A percentile compares a stretch with the other conserved stretches of the same genome.
Conservation (phyloP, 2,329 filamentous ascomycete species). For the Neospermospora avenae region DNA sequence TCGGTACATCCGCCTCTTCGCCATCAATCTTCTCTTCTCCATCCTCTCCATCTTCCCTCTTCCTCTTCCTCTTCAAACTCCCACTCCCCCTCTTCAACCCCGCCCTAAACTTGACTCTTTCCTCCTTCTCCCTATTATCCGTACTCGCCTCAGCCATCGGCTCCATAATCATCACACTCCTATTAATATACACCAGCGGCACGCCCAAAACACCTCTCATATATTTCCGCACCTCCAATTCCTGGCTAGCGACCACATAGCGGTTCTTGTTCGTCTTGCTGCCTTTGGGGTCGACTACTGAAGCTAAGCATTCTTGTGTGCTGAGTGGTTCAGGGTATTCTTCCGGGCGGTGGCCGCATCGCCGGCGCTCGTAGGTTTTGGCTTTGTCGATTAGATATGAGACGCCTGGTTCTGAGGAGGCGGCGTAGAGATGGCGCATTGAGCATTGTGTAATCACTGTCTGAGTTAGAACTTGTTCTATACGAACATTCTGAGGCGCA, state of each 20-base stretch:
- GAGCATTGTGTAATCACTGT: slow-evolving; percentile 77
- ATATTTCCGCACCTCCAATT: slow-evolving; percentile 56
- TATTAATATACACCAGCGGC: slow-evolving; percentile 73
- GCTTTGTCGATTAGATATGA: slow-evolving; percentile 62
- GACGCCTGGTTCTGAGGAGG: slow-evolving; percentile 51
- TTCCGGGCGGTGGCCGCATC: slow-evolving; percentile 74
- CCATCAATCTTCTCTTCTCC: slow-evolving; percentile 17
- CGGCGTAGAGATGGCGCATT: slow-evolving; percentile 73
- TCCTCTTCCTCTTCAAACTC: slow-evolving; percentile 37
- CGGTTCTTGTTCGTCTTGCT: slow-evolving; percentile 71
- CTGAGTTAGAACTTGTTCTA: slow-evolving; percentile 6
- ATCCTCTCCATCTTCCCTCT: slow-evolving; percentile 32
- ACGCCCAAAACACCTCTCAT: slow-evolving; percentile 69
- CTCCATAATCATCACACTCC: slow-evolving; percentile 75
- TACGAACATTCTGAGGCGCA: slow-evolving; percentile 25
- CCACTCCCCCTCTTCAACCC: slow-evolving; percentile 55
- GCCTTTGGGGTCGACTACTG: slow-evolving; percentile 75
- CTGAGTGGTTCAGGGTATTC: slow-evolving; percentile 68
- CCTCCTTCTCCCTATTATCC: slow-evolving; percentile 62
- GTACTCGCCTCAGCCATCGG: slow-evolving; percentile 70
- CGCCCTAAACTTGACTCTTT: slow-evolving; percentile 70
- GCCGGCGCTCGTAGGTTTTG: slow-evolving; percentile 70
- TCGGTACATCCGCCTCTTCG: slow-evolving; percentile 26
- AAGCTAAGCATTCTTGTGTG: slow-evolving; percentile 65
- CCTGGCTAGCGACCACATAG: slow-evolving; percentile 76